These are phyloP conservation scores for Xenosphaeropsis pyriputrescens DNA, from an alignment of 2,329 filamentous ascomycete species.

Conservation along the genomic window DNA sequence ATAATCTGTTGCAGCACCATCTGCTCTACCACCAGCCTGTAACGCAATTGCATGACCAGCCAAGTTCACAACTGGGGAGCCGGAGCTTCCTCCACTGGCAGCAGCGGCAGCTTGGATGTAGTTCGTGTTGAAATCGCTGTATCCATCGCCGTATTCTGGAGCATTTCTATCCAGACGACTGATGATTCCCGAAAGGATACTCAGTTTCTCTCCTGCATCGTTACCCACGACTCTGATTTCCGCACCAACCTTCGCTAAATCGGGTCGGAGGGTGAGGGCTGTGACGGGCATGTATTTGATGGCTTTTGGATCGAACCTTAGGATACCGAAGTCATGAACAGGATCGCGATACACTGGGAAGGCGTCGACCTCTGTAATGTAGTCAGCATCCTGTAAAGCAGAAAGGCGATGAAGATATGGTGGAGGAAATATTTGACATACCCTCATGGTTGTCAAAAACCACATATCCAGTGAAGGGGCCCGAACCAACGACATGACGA, in stretches of 20 bases:
- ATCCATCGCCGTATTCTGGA: constrained; percentile 93
- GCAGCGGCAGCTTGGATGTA: constrained; percentile 98
- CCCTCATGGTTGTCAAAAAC: constrained; percentile 95
- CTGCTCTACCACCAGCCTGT: constrained; percentile 84
- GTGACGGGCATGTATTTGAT: constrained; percentile 95
- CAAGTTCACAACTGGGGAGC: constrained; percentile 92
- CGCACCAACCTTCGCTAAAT: constrained; percentile 76
- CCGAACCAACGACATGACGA: constrained; percentile 84
- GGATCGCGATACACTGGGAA: constrained; percentile 95
- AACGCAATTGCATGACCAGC: constrained; percentile 84
- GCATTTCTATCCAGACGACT: constrained; percentile 92
- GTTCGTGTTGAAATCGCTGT: constrained; percentile 90
- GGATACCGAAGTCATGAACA: constrained; percentile 94
- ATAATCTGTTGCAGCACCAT: constrained; percentile 94
- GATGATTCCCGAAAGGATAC: constrained; percentile 94
- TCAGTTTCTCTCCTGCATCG: constrained; percentile 95
- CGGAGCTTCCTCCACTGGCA: constrained; percentile 94
- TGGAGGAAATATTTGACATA: too few relatives aligned
- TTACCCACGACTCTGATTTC: constrained; percentile 98
- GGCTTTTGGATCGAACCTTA: constrained; percentile 86
- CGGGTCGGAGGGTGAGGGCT: constrained; percentile 67
- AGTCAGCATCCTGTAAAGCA: too few relatives aligned
- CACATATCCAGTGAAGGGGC: constrained; percentile 95
- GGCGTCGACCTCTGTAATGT: constrained; percentile 59
- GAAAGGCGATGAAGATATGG: too few relatives aligned